A percentile compares a stretch with the other conserved stretches of the same genome.
Conservation (phyloP, 495 filamentous ascomycete species). For the Xylaria intraflava region DNA sequence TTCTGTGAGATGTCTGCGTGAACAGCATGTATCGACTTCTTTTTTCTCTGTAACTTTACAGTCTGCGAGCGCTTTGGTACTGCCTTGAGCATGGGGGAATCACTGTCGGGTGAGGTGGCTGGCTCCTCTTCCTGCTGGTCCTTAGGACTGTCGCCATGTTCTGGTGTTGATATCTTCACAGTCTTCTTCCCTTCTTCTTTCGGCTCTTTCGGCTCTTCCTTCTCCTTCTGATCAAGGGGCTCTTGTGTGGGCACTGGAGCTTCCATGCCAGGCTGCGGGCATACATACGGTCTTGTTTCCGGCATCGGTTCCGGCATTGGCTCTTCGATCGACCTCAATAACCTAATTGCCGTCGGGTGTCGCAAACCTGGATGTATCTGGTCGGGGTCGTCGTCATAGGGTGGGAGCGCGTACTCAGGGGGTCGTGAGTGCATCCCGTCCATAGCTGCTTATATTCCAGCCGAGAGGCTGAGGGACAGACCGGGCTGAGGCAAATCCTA, state of each 20-base stretch:
- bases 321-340: slow-evolving; percentile 49
- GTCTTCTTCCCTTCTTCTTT: slow-evolving; percentile 12
- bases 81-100: slow-evolving; percentile 16
- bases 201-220: slow-evolving; percentile 1
- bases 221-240: slow-evolving; percentile 22
- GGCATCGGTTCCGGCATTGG: slow-evolving; percentile 25
- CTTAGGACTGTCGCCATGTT: slow-evolving; percentile 24
- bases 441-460: slow-evolving; percentile 33
- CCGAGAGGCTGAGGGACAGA: slow-evolving; percentile 16
- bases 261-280: slow-evolving; percentile 15
- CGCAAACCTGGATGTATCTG: slow-evolving; percentile 29
- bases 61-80: slow-evolving; percentile 19
- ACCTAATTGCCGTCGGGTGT: slow-evolving; percentile 38
- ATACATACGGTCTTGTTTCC: slow-evolving; percentile 39
- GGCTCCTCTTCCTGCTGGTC: slow-evolving; percentile 25
- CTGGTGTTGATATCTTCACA: slow-evolving; percentile 25
- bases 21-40: slow-evolving; percentile 6
- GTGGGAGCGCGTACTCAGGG: slow-evolving; percentile 40
- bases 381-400: slow-evolving; percentile 43
- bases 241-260: slow-evolving; percentile 19
- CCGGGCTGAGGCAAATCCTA: slow-evolving; percentile 14
- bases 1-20: slow-evolving; percentile 13
- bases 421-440: slow-evolving; percentile 38
- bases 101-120: slow-evolving; percentile 6
- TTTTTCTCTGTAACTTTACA: slow-evolving; percentile 43